These are phyloP conservation scores for Iberis pinnata DNA, from an alignment of 345 rosid species.

Conservation along the genomic window DNA sequence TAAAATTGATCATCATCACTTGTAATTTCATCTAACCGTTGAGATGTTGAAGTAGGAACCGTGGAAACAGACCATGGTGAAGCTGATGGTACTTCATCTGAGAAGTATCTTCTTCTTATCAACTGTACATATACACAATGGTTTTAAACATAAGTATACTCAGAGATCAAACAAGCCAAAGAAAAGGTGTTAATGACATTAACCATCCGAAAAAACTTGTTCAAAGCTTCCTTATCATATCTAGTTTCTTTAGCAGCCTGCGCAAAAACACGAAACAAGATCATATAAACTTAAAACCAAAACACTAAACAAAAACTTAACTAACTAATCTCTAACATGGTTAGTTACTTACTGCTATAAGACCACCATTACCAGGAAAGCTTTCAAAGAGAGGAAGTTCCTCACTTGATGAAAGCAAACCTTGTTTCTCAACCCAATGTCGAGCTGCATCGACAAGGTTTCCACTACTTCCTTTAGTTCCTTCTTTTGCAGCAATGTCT, in stretches of 20 bases:
- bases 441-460: constrained; percentile 98
- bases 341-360: constrained; percentile 54
- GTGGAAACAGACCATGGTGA: constrained; percentile 75
- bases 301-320: neutral
- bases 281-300: neutral
- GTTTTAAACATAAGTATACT: neutral
- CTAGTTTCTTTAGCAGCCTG: constrained; percentile 98
- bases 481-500: constrained; percentile 87
- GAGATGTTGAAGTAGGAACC: constrained; percentile 40
- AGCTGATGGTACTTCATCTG: constrained; percentile 67
- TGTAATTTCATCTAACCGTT: constrained; percentile 64
- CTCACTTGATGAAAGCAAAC: constrained; percentile 81
- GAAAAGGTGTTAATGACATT: constrained; percentile 21
- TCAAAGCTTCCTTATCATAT: constrained; percentile 86
- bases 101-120: constrained; percentile 88
- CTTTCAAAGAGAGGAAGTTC: constrained; percentile 94
- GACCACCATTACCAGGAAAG: constrained; percentile 84
- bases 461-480: constrained; percentile 90
- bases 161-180: neutral
- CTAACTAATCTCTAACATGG: neutral
- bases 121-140: constrained; percentile 41
- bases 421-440: constrained; percentile 99
- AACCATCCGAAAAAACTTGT: constrained; percentile 75
- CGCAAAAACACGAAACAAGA: constrained; percentile 18
- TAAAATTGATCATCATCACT: constrained; percentile 64